phyloP scores from a whole-genome alignment of 2,329 filamentous ascomycete genomes.

The Pseudopyricularia cyperi region DNA sequence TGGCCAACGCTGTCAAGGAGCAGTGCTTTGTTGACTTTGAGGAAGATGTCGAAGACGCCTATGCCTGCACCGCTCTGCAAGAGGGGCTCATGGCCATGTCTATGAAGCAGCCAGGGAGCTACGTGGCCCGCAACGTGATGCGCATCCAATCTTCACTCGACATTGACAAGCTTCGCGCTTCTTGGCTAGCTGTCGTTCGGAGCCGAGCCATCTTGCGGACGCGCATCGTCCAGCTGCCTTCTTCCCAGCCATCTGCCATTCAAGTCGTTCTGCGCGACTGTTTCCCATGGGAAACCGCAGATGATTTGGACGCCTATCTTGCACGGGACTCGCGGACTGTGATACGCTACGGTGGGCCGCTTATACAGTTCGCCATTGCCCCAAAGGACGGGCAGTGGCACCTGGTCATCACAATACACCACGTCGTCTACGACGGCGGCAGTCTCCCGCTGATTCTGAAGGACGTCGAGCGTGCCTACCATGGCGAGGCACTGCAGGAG shows the following conservation, averaged over 20 bases:
- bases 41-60: slow-evolving; percentile 7
- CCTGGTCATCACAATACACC: slow-evolving; percentile 17
- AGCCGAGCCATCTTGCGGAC: slow-evolving; percentile 8
- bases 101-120: background rate
- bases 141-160: slow-evolving; percentile 1
- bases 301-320: slow-evolving; percentile 5
- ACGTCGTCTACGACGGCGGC: slow-evolving; percentile 20
- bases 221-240: slow-evolving; percentile 7
- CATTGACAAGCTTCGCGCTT: background rate
- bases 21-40: background rate
- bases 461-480: slow-evolving; percentile 6
- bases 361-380: slow-evolving; percentile 18
- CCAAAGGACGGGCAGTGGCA: slow-evolving; percentile 11
- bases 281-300: background rate
- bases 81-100: slow-evolving; percentile 8
- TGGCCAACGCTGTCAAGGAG: background rate
- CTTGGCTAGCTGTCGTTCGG: slow-evolving; percentile 6
- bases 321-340: slow-evolving; percentile 11
- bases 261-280: slow-evolving; percentile 1
- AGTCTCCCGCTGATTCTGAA: slow-evolving; percentile 17
- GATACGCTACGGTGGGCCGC: slow-evolving; percentile 18
- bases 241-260: background rate
- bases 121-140: slow-evolving; percentile 9
- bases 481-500: background rate
- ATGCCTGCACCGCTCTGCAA: slow-evolving; percentile 12